Percentiles rank a stretch among this genome's conserved stretches.
Conservation (phyloP, 306 rosid genomes). For the Ormosia semicastrata region DNA sequence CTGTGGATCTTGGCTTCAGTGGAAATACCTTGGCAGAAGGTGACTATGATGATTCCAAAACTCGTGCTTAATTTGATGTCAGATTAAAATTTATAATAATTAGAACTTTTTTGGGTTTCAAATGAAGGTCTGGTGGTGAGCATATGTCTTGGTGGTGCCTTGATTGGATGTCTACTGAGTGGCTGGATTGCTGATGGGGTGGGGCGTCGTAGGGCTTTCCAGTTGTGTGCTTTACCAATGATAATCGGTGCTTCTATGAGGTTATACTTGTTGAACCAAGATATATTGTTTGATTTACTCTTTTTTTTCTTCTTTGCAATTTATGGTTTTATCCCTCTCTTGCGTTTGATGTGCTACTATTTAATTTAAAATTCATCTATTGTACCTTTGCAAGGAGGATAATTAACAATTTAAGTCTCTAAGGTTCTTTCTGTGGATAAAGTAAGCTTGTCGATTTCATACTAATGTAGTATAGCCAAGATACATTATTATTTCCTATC, state of each 20-base stretch:
- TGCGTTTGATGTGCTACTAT: background rate
- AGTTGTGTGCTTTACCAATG: slow-evolving; percentile 87
- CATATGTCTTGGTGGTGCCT: slow-evolving; percentile 93
- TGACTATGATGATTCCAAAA: slow-evolving; percentile 25
- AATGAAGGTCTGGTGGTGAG: slow-evolving; percentile 93
- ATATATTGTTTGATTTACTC: slow-evolving; percentile 8
- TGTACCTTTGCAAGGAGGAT: slow-evolving; percentile 2
- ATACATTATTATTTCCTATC: background rate
- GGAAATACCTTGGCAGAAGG: slow-evolving; percentile 98
- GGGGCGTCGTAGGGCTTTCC: slow-evolving; percentile 96
- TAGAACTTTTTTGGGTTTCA: slow-evolving; percentile 8
- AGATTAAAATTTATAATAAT: slow-evolving; percentile 11
- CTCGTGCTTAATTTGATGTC: slow-evolving; percentile 18
- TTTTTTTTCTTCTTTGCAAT: background rate
- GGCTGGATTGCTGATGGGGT: slow-evolving; percentile 97
- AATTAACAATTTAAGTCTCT: background rate
- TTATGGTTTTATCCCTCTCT: slow-evolving; percentile 7
- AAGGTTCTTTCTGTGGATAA: background rate
- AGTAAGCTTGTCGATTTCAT: background rate
- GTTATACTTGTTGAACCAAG: slow-evolving; percentile 38
- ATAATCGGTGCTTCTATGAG: slow-evolving; percentile 87
- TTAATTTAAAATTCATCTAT: slow-evolving; percentile 8
- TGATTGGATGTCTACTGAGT: slow-evolving; percentile 81
- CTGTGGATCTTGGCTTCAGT: slow-evolving; percentile 85
- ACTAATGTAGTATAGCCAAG: background rate